Conservation (phyloP, 2,329 filamentous ascomycete species). For the Fusarium virguliforme region DNA sequence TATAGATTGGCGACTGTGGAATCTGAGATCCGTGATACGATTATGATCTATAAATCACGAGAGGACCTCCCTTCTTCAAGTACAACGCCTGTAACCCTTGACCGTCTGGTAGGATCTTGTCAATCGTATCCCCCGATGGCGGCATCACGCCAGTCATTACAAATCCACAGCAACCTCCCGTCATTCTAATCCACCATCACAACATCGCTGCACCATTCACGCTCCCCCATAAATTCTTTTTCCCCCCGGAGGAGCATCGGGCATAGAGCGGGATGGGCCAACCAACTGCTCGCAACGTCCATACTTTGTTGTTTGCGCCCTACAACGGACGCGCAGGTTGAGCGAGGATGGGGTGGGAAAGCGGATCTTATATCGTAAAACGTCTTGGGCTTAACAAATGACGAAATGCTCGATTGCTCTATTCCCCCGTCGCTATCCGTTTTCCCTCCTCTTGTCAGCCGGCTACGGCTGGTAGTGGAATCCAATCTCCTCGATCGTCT, state of each 20-base stretch:
- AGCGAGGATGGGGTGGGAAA: not conserved
- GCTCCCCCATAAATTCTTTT: slow-evolving; percentile 32
- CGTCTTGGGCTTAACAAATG: slow-evolving; percentile 25
- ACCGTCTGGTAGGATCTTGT: slow-evolving; percentile 24
- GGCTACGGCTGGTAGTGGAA: slow-evolving; percentile 67
- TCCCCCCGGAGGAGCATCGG: slow-evolving; percentile 22
- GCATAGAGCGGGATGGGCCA: slow-evolving; percentile 30
- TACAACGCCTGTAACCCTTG: slow-evolving; percentile 36
- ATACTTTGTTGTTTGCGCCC: slow-evolving; percentile 19
- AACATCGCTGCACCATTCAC: slow-evolving; percentile 43
- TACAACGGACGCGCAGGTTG: slow-evolving; percentile 10
- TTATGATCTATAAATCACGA: slow-evolving; percentile 17
- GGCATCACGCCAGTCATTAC: slow-evolving; percentile 44
- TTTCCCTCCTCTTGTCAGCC: slow-evolving; percentile 14
- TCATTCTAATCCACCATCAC: slow-evolving; percentile 47
- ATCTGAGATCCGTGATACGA: slow-evolving; percentile 16
- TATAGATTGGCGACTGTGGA: slow-evolving; percentile 9
- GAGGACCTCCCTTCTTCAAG: slow-evolving; percentile 31
- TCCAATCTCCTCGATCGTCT: slow-evolving; percentile 79
- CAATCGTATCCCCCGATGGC: slow-evolving; percentile 42
- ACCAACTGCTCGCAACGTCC: slow-evolving; percentile 10
- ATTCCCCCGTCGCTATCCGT: not conserved
- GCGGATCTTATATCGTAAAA: slow-evolving; percentile 30
- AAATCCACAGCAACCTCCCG: slow-evolving; percentile 48
- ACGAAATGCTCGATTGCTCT: slow-evolving; percentile 23